Percentiles rank a stretch among this genome's conserved stretches.
phyloP scores from a whole-genome alignment of 1,284 basidiomycete species.

The Ustilago lituana region DNA sequence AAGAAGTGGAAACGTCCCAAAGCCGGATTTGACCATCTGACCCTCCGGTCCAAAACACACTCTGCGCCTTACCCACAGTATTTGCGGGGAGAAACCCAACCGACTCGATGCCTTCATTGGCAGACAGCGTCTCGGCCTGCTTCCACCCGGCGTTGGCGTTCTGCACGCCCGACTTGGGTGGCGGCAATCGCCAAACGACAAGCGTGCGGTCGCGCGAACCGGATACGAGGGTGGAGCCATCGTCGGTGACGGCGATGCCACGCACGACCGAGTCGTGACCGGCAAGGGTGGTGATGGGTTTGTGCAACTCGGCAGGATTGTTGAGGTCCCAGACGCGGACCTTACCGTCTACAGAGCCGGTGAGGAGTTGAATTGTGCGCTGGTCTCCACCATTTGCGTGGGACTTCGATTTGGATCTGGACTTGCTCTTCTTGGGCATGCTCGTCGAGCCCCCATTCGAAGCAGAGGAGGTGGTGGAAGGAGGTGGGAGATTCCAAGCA shows the following conservation, averaged over 20 bases:
- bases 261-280: slow-evolving; percentile 64
- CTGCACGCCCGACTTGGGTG: neutral
- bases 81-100: slow-evolving; percentile 49
- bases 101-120: slow-evolving; percentile 61
- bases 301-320: slow-evolving; percentile 38
- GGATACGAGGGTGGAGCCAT: slow-evolving; percentile 52
- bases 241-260: slow-evolving; percentile 51
- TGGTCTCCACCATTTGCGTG: neutral
- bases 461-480: slow-evolving; percentile 62
- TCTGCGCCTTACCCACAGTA: slow-evolving; percentile 72
- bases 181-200: slow-evolving; percentile 46
- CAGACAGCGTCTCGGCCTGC: slow-evolving; percentile 54
- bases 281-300: slow-evolving; percentile 47
- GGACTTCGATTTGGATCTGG: slow-evolving; percentile 15
- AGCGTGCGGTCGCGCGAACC: slow-evolving; percentile 60
- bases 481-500: slow-evolving; percentile 79
- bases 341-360: slow-evolving; percentile 76
- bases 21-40: slow-evolving; percentile 53
- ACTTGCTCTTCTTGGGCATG: slow-evolving; percentile 12
- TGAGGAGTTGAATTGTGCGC: slow-evolving; percentile 80
- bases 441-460: neutral
- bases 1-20: slow-evolving; percentile 46
- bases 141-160: slow-evolving; percentile 38
- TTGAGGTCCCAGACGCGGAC: slow-evolving; percentile 64
- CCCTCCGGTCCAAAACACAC: slow-evolving; percentile 58